Base-by-base conservation (phyloP, 495 filamentous ascomycete genomes). In the Halenospora varia region DNA sequence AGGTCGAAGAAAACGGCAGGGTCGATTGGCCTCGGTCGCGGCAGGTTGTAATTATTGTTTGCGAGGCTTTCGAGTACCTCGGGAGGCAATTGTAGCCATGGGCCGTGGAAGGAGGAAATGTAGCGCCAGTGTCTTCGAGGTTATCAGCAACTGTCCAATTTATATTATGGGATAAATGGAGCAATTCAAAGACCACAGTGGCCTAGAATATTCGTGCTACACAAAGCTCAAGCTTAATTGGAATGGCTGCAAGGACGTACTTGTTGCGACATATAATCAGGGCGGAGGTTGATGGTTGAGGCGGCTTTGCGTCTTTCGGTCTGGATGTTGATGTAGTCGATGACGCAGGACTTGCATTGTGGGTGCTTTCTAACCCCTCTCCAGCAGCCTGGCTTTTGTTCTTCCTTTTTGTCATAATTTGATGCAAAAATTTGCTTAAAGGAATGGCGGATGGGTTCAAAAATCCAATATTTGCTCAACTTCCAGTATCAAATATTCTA, bases 41-140 rank as follows among this genome's bases (percentile, higher is more conserved):
- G 85, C 61, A 84, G 82, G 56, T 85, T 82, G 72, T 88, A 90
- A 70, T 92, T 92, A 66, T 77, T 84, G 68, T 89, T 81, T 13
- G 89, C 88, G 45, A 92, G 81, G 13, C 80, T 83, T 65, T 89
- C 87, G 70, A 92, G 84, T 52, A 90, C 79, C 71, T 92, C 88
- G 59, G 82, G 81, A n/a, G 88, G 88, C 25, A 92, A 73, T 70
- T 92, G 88, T n/a, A 91, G 82, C 88, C 88, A 92, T 59, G 87
- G 88, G 15, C 88, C 88, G 67, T 92, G 88, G 63, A 89, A 92
- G 49, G 87, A 84, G 18, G 88, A 90, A 52, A 92, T 92, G 67
- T 90, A 88, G 44, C 84, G 80, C 88, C 88, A 91, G 72, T 91
- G 88, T 63, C 88, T 91, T 52, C 56, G 40, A 45, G 54, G 45